Evolutionary conservation across 2,329 filamentous ascomycete genomes (phyloP).

Genomic region (Venturia carpophila): DNA sequence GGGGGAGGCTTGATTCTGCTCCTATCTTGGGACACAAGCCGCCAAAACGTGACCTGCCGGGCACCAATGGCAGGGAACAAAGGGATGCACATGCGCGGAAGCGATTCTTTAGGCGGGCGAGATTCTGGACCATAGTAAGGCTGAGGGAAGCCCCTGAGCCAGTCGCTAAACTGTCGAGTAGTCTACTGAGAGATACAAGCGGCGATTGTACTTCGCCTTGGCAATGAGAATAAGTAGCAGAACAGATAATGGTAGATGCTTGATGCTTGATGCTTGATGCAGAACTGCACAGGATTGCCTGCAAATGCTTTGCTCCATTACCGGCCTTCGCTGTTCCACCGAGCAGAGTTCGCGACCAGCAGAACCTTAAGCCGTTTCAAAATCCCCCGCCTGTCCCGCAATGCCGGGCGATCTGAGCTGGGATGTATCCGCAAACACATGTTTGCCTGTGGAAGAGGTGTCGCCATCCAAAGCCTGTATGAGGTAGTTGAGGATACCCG

Average conservation of each 20-base stretch:
- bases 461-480: neutral
- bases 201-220: neutral
- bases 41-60: neutral
- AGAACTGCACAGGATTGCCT: neutral
- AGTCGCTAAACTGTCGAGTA: neutral
- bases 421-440: neutral
- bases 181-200: neutral
- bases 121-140: neutral
- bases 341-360: neutral
- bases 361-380: neutral
- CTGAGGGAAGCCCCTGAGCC: neutral
- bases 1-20: slow-evolving; percentile 4
- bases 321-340: neutral
- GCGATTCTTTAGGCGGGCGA: neutral
- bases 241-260: neutral
- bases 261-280: too few species aligned
- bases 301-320: neutral
- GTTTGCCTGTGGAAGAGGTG: neutral
- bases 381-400: neutral
- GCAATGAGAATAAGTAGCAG: neutral
- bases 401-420: neutral
- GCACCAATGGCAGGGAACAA: neutral
- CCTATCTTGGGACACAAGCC: slow-evolving; percentile 9
- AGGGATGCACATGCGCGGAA: neutral
- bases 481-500: neutral